Percentiles rank a stretch among this genome's conserved stretches.
Evolutionary conservation across 2,329 filamentous ascomycete species (phyloP).

Genomic region (Fusarium sp.): DNA sequence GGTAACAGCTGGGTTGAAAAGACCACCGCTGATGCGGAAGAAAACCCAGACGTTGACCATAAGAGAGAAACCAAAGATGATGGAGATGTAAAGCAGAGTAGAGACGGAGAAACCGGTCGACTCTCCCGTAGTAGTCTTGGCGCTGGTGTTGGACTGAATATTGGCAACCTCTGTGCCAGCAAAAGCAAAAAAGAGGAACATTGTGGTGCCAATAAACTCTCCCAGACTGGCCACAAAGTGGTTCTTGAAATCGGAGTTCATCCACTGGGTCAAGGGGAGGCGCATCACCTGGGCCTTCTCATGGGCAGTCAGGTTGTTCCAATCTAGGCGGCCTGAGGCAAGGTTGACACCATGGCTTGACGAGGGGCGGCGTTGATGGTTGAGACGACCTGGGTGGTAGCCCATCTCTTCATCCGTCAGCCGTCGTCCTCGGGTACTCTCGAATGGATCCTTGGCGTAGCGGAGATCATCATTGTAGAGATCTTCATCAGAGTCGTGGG

Average conservation of each 20-base stretch:
- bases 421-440: slow-evolving; percentile 25
- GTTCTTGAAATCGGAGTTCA: slow-evolving; percentile 61
- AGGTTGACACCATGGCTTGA: slow-evolving; percentile 31
- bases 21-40: slow-evolving; percentile 57
- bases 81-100: slow-evolving; percentile 56
- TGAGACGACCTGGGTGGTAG: slow-evolving; percentile 9
- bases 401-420: slow-evolving; percentile 43
- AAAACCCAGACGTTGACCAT: slow-evolving; percentile 62
- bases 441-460: slow-evolving; percentile 26
- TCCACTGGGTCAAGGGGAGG: slow-evolving; percentile 59
- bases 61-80: slow-evolving; percentile 57
- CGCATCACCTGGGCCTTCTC: slow-evolving; percentile 58
- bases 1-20: slow-evolving; percentile 57
- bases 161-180: slow-evolving; percentile 56
- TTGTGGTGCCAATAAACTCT: slow-evolving; percentile 56
- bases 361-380: slow-evolving; percentile 18
- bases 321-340: slow-evolving; percentile 48
- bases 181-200: slow-evolving; percentile 59
- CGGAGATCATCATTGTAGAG: slow-evolving; percentile 37
- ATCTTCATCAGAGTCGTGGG: slow-evolving; percentile 43
- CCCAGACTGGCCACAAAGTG: slow-evolving; percentile 53
- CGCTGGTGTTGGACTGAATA: slow-evolving; percentile 48
- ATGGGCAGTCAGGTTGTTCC: slow-evolving; percentile 52
- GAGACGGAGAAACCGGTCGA: slow-evolving; percentile 57
- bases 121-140: slow-evolving; percentile 56